Base-by-base conservation (phyloP, 23 red algal species). In the Gracilaria domingensis region DNA sequence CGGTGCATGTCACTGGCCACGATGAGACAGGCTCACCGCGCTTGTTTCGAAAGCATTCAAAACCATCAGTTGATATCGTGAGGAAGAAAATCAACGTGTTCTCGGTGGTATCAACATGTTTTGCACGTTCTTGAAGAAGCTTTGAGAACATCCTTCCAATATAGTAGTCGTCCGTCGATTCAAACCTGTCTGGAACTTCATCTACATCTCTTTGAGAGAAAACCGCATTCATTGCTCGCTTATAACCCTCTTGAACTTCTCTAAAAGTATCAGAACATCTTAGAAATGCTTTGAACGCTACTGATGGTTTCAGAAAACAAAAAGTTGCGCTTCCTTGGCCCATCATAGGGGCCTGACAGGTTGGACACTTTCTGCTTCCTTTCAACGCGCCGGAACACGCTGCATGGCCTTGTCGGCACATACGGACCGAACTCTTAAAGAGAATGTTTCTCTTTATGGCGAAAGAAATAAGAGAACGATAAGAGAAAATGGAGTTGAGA, bases 1-100 rank as follows among this genome's bases (percentile, higher is more conserved):
- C 40, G 28, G 17, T 73, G 28, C 35, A 26, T 47, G 24, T 17
- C 18, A 47, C 28, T 4, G 67, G 67, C 67, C 67, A 73, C n/a
- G 67, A 39, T 21, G 67, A 44, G 12, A 39, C 24, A 21, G 36
- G n/a, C 12, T 39, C 40, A 73, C 67, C 28, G n/a, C 28, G 18
- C 28, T 35, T 47, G 17, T 73, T 73, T 73, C 24, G 12, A 17
- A 35, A 33, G 6, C 35, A 44, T 35, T 73, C 67, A 73, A 73
- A 73, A n/a, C 28, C 67, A 47, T 73, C 67, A 73, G 67, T 44
- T n/a, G 28, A 73, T 47, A 73, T 33, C 17, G 67, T 73, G 18
- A 73, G 28, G 40, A 73, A 73, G 13, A 73, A 16, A 39, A 73
- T 73, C n/a, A n/a, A n/a, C n/a, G n/a, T n/a, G n/a, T n/a, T n/a